A percentile compares a stretch with the other conserved stretches of the same genome.
Evolutionary conservation across 192 early-diverging fungal species (phyloP).

Genomic region (Hyaloraphidium curvatum): DNA sequence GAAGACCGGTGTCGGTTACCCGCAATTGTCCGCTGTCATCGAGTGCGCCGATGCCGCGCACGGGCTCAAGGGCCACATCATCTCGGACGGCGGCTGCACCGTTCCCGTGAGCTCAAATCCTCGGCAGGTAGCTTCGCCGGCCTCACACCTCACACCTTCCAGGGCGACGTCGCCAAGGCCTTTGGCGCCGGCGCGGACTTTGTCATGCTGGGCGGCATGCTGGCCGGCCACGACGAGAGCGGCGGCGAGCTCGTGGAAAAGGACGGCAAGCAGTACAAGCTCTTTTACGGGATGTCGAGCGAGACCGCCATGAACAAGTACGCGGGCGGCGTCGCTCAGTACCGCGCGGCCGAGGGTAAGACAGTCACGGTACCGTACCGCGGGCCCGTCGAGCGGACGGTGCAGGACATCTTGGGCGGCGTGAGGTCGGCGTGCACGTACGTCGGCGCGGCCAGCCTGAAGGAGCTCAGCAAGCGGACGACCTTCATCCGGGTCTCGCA

Average conservation of each 20-base stretch:
- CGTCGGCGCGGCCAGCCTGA: no score
- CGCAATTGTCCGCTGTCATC: background rate
- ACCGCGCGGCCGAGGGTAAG: background rate
- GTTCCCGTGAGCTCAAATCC: background rate
- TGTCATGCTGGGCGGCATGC: slow-evolving; percentile 3
- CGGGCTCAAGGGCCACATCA: background rate
- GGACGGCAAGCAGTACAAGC: background rate
- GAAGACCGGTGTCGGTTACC: background rate
- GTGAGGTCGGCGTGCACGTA: no score
- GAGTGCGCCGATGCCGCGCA: background rate
- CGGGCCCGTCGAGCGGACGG: no score
- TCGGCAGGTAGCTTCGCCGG: no score
- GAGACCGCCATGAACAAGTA: slow-evolving; percentile 1
- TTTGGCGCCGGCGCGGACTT: slow-evolving; percentile 1
- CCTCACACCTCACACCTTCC: background rate
- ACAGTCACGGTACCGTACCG: background rate
- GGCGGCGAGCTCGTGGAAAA: background rate
- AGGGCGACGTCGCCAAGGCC: background rate
- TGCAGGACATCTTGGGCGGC: no score
- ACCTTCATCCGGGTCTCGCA: no score
- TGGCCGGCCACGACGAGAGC: background rate
- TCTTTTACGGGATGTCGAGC: background rate
- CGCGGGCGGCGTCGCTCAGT: background rate
- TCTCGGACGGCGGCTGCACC: slow-evolving; percentile 1
- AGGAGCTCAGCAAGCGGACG: no score